Evolutionary conservation across 768 basidiomycete genomes (phyloP).

Genomic region (Calvatia gigantea): DNA sequence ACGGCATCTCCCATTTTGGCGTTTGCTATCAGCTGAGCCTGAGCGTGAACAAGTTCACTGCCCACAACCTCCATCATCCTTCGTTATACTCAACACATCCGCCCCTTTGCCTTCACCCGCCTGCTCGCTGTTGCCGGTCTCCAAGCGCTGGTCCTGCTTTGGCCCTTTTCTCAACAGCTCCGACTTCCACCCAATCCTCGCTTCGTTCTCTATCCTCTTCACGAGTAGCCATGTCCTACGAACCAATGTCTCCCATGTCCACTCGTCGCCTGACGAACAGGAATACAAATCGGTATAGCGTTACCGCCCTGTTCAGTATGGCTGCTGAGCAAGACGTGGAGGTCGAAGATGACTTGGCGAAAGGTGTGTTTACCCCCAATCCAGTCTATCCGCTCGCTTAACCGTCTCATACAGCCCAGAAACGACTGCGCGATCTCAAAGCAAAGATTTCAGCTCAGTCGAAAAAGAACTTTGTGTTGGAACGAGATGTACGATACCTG

Average conservation of each 20-base stretch:
- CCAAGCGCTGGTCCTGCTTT: slow-evolving; percentile 16
- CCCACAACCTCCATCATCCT: background rate
- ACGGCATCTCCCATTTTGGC: slow-evolving; percentile 8
- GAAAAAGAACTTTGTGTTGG: slow-evolving; percentile 99
- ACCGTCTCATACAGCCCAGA: slow-evolving; percentile 68
- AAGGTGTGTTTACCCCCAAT: slow-evolving; percentile 55
- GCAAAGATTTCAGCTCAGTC: slow-evolving; percentile 96
- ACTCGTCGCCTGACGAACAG: slow-evolving; percentile 81
- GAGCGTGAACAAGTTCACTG: background rate
- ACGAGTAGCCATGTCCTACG: slow-evolving; percentile 54
- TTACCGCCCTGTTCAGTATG: slow-evolving; percentile 95
- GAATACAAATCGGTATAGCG: slow-evolving; percentile 95
- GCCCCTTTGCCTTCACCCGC: slow-evolving; percentile 4
- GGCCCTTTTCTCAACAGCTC: slow-evolving; percentile 10
- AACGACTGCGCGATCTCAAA: slow-evolving; percentile 93
- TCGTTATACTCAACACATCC: slow-evolving; percentile 10
- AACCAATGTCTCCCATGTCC: slow-evolving; percentile 63
- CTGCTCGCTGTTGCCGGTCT: slow-evolving; percentile 20
- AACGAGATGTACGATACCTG: slow-evolving; percentile 96
- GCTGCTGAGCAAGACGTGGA: slow-evolving; percentile 98
- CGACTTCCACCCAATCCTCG: slow-evolving; percentile 4
- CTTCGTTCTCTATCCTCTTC: slow-evolving; percentile 16
- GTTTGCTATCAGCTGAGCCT: slow-evolving; percentile 5
- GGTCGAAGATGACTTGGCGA: slow-evolving; percentile 93
- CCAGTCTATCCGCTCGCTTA: slow-evolving; percentile 1